Evolutionary conservation across 2,329 filamentous ascomycete species (phyloP).

Genomic region (Aspergillus fischeri): DNA sequence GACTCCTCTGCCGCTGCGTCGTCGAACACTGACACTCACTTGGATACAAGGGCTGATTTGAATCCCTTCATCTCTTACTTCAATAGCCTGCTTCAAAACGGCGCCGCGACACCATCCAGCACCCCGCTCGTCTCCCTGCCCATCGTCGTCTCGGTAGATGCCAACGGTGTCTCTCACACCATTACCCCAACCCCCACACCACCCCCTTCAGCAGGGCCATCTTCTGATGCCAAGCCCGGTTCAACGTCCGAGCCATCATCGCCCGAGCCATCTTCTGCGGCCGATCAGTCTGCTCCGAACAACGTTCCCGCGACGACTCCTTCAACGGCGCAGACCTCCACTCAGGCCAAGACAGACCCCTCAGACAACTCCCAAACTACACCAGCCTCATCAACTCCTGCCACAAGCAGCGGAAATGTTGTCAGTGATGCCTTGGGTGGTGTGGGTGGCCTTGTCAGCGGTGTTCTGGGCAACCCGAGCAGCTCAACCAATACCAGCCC

Average conservation of each 20-base stretch:
- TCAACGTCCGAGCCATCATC: no score
- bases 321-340: background rate
- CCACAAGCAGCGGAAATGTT: background rate
- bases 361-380: background rate
- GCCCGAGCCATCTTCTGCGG: background rate
- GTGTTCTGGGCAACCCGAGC: background rate
- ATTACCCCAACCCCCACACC: constrained; percentile 9
- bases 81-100: background rate
- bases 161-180: constrained; percentile 20
- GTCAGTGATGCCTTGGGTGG: background rate
- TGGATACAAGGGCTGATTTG: background rate
- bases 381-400: background rate
- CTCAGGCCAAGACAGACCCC: background rate
- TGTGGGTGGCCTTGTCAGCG: background rate
- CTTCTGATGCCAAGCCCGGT: background rate
- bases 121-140: constrained; percentile 15
- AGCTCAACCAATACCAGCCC: background rate
- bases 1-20: background rate
- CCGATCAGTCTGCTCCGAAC: background rate
- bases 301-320: no score
- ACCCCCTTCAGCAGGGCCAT: background rate
- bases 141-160: constrained; percentile 19
- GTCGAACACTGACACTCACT: background rate
- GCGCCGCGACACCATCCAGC: background rate
- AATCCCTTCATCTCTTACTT: background rate